phyloP scores from a whole-genome alignment of 805 yeast genomes.

The Saccharomycopsis capsularis region DNA sequence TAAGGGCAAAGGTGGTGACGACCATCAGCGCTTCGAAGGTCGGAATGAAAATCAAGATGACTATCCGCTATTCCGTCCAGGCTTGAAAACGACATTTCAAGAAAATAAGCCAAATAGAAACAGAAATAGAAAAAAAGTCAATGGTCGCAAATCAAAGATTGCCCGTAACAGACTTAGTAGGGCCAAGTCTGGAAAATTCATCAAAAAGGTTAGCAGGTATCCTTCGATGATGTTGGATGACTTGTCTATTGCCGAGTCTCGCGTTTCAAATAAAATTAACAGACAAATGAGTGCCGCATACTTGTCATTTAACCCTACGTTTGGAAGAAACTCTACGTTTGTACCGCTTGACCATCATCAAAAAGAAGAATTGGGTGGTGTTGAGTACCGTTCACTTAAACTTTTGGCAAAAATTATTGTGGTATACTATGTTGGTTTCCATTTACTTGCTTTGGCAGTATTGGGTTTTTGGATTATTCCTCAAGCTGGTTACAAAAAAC shows the following conservation, averaged over 20 bases:
- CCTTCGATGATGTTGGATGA: slow-evolving; percentile 22
- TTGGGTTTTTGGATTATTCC: slow-evolving; percentile 56
- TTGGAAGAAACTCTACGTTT: slow-evolving; percentile 91
- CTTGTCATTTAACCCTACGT: slow-evolving; percentile 83
- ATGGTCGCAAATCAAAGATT: not conserved
- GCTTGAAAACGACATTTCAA: slow-evolving; percentile 5
- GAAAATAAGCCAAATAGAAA: slow-evolving; percentile 13
- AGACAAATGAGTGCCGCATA: slow-evolving; percentile 49
- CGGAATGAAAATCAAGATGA: slow-evolving; percentile 22
- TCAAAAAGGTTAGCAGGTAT: slow-evolving; percentile 15
- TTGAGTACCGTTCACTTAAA: slow-evolving; percentile 87
- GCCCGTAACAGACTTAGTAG: not conserved
- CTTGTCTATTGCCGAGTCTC: slow-evolving; percentile 10
- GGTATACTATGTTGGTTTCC: slow-evolving; percentile 70
- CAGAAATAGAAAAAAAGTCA: too few relatives aligned
- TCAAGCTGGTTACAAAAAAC: slow-evolving; percentile 35
- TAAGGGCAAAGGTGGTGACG: not conserved
- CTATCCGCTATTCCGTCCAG: too few relatives aligned
- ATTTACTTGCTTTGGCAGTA: slow-evolving; percentile 45
- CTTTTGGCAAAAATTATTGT: slow-evolving; percentile 59
- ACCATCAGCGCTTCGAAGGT: slow-evolving; percentile 10
- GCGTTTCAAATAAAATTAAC: not conserved
- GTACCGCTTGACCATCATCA: slow-evolving; percentile 74
- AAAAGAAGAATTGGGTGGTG: slow-evolving; percentile 94
- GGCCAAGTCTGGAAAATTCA: not conserved